Evolutionary conservation across 1,284 basidiomycete genomes (phyloP).

Genomic region (Papiliotrema flavescens): DNA sequence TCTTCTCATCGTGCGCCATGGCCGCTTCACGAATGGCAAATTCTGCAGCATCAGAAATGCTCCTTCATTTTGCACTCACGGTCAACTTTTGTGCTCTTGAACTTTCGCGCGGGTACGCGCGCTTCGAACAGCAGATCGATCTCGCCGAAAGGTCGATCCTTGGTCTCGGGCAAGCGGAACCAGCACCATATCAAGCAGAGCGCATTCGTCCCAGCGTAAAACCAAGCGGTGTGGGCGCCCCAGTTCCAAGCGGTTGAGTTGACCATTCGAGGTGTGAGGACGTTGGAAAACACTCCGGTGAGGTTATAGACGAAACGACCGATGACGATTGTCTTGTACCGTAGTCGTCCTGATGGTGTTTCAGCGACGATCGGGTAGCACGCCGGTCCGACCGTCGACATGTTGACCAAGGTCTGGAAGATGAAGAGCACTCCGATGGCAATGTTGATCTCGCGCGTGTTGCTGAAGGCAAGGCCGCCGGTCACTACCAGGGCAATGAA

Average conservation of each 20-base stretch:
- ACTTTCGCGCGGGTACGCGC: constrained; percentile 21
- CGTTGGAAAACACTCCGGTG: constrained; percentile 22
- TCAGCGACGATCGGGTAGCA: constrained; percentile 51
- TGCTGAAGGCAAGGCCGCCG: constrained; percentile 46
- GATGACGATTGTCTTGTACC: constrained; percentile 52
- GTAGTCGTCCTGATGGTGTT: constrained; percentile 46
- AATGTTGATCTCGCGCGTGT: constrained; percentile 3
- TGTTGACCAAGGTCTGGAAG: constrained; percentile 22
- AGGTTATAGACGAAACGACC: constrained; percentile 26
- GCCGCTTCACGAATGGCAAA: neutral
- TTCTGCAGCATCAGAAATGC: neutral
- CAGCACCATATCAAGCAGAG: constrained; percentile 18
- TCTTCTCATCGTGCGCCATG: constrained; percentile 1
- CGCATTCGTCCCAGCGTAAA: constrained; percentile 38
- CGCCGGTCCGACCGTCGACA: constrained; percentile 33
- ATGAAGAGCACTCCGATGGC: constrained; percentile 26
- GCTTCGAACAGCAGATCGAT: constrained; percentile 23
- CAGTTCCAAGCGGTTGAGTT: constrained; percentile 17
- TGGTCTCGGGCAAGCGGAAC: constrained; percentile 46
- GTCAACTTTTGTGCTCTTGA: constrained; percentile 24
- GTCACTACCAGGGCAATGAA: constrained; percentile 44
- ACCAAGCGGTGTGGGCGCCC: constrained; percentile 36
- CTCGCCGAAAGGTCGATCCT: constrained; percentile 20
- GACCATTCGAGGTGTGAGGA: constrained; percentile 15
- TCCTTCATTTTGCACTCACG: neutral